Evolutionary conservation across 148 eudicot species (phyloP).

Genomic region (Beta vulgaris): DNA sequence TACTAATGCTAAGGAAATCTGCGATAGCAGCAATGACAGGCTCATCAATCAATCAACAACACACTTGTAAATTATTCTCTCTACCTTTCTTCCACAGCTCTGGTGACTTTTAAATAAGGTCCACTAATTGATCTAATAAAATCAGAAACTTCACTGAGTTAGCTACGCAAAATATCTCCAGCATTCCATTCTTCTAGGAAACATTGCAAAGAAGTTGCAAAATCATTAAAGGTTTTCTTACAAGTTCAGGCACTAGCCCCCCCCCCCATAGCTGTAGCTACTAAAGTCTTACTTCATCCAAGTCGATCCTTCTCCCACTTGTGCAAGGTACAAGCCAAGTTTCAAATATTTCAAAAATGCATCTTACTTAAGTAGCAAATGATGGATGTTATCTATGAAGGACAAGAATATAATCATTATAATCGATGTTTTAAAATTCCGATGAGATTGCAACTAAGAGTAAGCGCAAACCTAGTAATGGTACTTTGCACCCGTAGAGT

Average conservation of each 20-base stretch:
- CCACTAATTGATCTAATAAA: not conserved
- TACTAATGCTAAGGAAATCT: not conserved
- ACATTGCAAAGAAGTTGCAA: too few species aligned
- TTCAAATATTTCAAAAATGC: too few species aligned
- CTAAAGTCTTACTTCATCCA: too few species aligned
- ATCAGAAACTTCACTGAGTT: not conserved
- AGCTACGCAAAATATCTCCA: not conserved
- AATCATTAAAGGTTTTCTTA: too few species aligned
- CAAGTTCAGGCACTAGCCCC: too few species aligned
- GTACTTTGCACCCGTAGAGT: not conserved
- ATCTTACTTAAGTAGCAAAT: not conserved
- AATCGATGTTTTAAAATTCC: not conserved
- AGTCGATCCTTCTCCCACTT: too few species aligned
- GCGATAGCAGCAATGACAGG: not conserved
- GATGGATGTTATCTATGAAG: not conserved
- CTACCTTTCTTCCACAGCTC: not conserved
- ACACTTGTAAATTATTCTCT: not conserved
- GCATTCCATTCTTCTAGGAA: too few species aligned
- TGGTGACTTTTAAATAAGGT: not conserved
- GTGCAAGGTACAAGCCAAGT: too few species aligned
- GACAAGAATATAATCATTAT: not conserved
- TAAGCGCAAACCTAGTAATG: too few species aligned
- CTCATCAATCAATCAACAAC: not conserved
- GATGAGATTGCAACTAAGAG: not conserved
- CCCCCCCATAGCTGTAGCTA: too few species aligned